Conservation (phyloP, 306 rosid species). For the Rosa chinensis region DNA sequence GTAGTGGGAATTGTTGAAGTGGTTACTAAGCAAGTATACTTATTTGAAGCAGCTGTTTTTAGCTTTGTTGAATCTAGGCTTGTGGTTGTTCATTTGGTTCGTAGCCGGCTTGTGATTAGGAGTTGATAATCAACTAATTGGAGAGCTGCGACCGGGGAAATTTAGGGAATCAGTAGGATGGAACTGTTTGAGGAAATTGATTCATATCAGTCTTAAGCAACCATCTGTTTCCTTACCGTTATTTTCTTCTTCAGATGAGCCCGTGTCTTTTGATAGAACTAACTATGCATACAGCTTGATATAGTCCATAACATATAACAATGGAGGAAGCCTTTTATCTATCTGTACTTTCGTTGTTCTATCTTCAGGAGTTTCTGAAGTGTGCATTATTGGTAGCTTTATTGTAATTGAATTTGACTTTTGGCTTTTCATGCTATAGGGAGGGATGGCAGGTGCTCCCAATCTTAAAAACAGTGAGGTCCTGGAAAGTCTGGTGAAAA, state of each 20-base stretch:
- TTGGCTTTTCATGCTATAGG: constrained; percentile 43
- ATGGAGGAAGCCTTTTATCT: not conserved
- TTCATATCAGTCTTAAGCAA: not conserved
- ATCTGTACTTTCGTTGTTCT: not conserved
- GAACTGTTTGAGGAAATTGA: not conserved
- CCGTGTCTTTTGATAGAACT: too few relatives aligned
- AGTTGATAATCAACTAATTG: not conserved
- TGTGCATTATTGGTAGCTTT: not conserved
- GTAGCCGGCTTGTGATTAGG: not conserved
- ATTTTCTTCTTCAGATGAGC: not conserved
- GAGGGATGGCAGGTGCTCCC: constrained; percentile 81
- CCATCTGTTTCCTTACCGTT: not conserved
- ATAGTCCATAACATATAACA: not conserved
- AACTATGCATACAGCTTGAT: not conserved
- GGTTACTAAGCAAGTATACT: too few relatives aligned
- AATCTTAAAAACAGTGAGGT: constrained; percentile 51
- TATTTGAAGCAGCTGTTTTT: not conserved
- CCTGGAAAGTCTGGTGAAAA: constrained; percentile 55
- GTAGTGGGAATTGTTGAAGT: too few relatives aligned
- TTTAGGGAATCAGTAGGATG: not conserved
- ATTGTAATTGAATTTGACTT: constrained; percentile 6
- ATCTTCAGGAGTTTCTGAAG: not conserved
- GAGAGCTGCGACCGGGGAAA: too few relatives aligned
- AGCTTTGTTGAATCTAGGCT: not conserved
- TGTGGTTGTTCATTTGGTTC: too few relatives aligned